phyloP scores from a whole-genome alignment of 73 alveolate genomes.

The Stentor roeselii region DNA sequence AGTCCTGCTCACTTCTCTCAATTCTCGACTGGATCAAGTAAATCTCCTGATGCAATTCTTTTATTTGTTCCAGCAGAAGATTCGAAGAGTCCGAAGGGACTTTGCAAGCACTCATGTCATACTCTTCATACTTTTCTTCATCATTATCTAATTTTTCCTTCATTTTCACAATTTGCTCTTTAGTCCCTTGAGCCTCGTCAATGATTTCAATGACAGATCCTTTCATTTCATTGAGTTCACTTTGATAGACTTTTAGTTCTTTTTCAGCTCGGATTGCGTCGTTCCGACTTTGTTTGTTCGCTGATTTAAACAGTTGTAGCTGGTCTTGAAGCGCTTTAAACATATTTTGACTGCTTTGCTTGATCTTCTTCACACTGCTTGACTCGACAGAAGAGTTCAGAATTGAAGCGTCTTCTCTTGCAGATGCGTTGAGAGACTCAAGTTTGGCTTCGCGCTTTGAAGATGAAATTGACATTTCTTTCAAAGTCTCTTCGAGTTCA shows the following conservation, averaged over 20 bases:
- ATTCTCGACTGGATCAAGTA: neutral
- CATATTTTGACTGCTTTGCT: neutral
- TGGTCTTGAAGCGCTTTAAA: neutral
- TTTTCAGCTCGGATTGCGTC: neutral
- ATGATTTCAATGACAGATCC: neutral
- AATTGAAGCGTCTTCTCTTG: neutral
- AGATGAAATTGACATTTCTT: too few relatives aligned
- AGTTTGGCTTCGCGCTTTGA: too few relatives aligned
- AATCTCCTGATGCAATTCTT: neutral
- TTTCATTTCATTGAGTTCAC: neutral
- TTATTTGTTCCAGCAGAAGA: neutral
- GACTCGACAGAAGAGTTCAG: neutral
- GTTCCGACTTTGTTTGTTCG: neutral
- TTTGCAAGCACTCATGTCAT: neutral
- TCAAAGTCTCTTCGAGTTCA: too few relatives aligned
- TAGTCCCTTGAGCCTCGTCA: neutral
- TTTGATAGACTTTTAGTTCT: neutral
- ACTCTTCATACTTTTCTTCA: neutral
- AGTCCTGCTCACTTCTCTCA: neutral
- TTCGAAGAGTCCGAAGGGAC: neutral
- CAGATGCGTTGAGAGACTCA: too few relatives aligned
- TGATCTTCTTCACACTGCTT: neutral
- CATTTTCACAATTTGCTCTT: neutral
- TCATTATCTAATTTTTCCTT: neutral
- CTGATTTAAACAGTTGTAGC: neutral